Evolutionary conservation across 139 green algal species (phyloP), one percentile per base, ranked within the genome.

Genomic region (Tetraselmis chui): DNA sequence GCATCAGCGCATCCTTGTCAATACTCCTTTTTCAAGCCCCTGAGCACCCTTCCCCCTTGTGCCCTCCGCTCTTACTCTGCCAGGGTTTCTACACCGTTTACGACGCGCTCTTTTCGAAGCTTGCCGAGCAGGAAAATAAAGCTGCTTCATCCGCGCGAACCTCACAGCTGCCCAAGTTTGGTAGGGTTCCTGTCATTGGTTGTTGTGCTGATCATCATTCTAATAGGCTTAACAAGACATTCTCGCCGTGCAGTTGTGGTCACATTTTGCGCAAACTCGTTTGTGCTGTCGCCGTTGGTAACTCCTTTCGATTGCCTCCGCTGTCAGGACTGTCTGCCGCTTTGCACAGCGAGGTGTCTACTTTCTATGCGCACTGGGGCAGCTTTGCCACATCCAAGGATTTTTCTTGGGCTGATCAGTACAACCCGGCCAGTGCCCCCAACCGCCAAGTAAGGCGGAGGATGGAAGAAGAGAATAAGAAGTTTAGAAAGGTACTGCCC

Each of bases 401-500:
- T 81, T 99, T 98, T 89, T 85, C 90, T 0, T 99, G 96, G 95
- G 87, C 89, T 0, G 93, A 98, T 79, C 59, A 90, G 32, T 96
- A 98, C 89, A 95, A 98, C 91, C 87, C 90, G 0, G 90, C 87
- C 0, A 80, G 88, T 1, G 96, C 95, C 1, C 91, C 91, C 59
- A 96, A 97, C 87, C 85, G 93, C 59, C 87, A 97, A 86, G 86
- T 96, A 30, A 90, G 95, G 27, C 87, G 96, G 59, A 80, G 88
- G 22, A 98, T 99, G 92, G 95, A 99, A 89, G 91, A 94, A 0
- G 96, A 98, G 84, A 98, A 98, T 88, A 85, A 85, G 29, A 95
- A 95, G 84, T 31, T 76, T 23, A 84, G 91, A 2, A 91, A 89
- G 32, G 45, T 67, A n/a, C n/a, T n/a, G n/a, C n/a, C n/a, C n/a